Percentiles rank a stretch among this genome's conserved stretches.
phyloP scores from a whole-genome alignment of 345 rosid genomes.

The Hibiscus mutabilis region DNA sequence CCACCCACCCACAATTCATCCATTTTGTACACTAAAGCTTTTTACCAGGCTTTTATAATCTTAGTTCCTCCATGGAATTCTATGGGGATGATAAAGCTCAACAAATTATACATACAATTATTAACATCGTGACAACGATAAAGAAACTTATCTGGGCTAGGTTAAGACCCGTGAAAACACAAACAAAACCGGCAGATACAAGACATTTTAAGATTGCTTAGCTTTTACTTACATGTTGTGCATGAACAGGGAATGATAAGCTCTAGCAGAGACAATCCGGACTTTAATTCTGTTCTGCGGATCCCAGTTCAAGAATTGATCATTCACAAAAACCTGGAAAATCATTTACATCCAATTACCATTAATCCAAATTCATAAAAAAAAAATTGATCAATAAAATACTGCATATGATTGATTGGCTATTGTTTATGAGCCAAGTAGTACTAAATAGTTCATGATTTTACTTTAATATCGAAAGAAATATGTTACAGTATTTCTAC shows the following conservation, averaged over 20 bases:
- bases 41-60: conserved; percentile 21
- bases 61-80: conserved; percentile 19
- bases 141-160: conserved; percentile 35
- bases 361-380: background rate
- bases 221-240: conserved; percentile 86
- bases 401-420: background rate
- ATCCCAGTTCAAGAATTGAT: conserved; percentile 95
- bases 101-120: conserved; percentile 22
- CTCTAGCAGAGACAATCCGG: conserved; percentile 97
- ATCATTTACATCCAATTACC: background rate
- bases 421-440: background rate
- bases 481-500: too few species aligned
- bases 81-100: conserved; percentile 15
- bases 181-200: conserved; percentile 5
- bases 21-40: conserved; percentile 38
- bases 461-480: too few species aligned
- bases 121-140: conserved; percentile 24
- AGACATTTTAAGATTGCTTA: background rate
- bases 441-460: background rate
- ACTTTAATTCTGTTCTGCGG: conserved; percentile 87
- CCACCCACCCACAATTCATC: conserved; percentile 58
- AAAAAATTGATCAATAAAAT: background rate
- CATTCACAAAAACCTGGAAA: conserved; percentile 80
- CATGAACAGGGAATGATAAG: conserved; percentile 97
- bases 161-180: conserved; percentile 15